A percentile compares a stretch with the other conserved stretches of the same genome.
Evolutionary conservation across 306 rosid genomes (phyloP).

Genomic region (Fagus sylvatica): DNA sequence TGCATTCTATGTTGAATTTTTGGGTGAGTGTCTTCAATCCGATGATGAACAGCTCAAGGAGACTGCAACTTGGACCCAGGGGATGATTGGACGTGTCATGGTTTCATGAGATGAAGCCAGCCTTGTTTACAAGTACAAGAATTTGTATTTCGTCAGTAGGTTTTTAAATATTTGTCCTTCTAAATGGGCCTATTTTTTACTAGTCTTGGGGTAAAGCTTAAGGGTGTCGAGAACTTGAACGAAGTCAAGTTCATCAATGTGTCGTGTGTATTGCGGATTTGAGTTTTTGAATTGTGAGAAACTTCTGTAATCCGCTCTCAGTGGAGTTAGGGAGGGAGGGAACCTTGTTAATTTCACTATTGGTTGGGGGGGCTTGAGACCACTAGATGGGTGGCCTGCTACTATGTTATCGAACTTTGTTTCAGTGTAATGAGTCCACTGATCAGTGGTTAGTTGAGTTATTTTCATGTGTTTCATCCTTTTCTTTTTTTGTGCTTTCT

Average conservation of each 20-base stretch:
- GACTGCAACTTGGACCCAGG: slow-evolving; percentile 38
- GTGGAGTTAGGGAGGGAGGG: no score
- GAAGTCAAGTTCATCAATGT: slow-evolving; percentile 7
- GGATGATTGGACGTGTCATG: slow-evolving; percentile 34
- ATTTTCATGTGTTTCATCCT: no score
- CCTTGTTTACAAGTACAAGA: background rate
- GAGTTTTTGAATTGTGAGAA: no score
- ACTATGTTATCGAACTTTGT: no score
- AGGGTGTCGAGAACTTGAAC: background rate
- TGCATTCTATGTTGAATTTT: slow-evolving; percentile 20
- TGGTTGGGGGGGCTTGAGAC: no score
- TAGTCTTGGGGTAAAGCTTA: background rate
- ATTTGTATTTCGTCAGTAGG: background rate
- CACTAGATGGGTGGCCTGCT: no score
- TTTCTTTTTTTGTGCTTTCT: no score
- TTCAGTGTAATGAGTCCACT: no score
- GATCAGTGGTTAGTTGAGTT: no score
- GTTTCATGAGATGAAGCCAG: slow-evolving; percentile 27
- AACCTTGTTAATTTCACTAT: no score
- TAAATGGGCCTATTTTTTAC: background rate
- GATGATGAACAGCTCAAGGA: slow-evolving; percentile 31
- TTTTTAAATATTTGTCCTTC: background rate
- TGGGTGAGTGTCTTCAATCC: slow-evolving; percentile 38
- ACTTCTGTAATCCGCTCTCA: no score
- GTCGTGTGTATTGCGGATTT: no score